phyloP scores from a whole-genome alignment of 345 rosid species.

The Hibiscus trionum region DNA sequence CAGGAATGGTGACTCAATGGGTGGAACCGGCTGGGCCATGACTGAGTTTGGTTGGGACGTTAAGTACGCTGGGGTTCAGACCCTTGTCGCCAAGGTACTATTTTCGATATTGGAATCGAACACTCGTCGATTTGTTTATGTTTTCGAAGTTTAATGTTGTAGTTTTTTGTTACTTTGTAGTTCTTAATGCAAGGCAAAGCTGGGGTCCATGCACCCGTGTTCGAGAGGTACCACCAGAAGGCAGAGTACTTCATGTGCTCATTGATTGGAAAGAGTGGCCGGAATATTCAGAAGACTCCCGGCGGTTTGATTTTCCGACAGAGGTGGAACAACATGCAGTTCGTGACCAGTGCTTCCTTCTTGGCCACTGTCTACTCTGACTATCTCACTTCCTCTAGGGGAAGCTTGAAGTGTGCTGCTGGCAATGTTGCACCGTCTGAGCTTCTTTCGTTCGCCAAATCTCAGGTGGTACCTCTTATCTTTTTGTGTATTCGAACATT shows the following conservation, averaged over 20 bases:
- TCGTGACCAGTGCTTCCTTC: constrained; percentile 87
- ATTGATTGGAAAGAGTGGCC: constrained; percentile 57
- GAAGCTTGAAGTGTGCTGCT: constrained; percentile 48
- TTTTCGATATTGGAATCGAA: neutral
- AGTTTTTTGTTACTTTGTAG: constrained; percentile 22
- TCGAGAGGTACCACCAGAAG: constrained; percentile 69
- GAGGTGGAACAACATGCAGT: constrained; percentile 96
- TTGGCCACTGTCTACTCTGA: constrained; percentile 69
- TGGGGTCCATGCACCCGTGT: constrained; percentile 54
- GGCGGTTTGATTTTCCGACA: constrained; percentile 91
- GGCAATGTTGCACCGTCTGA: constrained; percentile 54
- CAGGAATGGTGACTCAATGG: constrained; percentile 73
- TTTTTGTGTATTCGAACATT: neutral
- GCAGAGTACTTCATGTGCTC: constrained; percentile 92
- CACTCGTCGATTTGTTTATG: neutral
- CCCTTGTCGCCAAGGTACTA: constrained; percentile 84
- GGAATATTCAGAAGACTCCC: constrained; percentile 73
- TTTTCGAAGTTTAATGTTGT: neutral
- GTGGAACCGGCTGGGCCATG: constrained; percentile 91
- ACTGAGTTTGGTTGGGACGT: constrained; percentile 98
- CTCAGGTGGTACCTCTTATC: constrained; percentile 54
- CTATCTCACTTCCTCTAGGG: constrained; percentile 67
- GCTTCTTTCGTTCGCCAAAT: constrained; percentile 74
- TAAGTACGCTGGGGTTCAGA: constrained; percentile 90
- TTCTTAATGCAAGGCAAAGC: constrained; percentile 92